These are phyloP conservation scores for Linnemannia elongata DNA, from an alignment of 192 early-diverging fungal species.

Conservation along the genomic window DNA sequence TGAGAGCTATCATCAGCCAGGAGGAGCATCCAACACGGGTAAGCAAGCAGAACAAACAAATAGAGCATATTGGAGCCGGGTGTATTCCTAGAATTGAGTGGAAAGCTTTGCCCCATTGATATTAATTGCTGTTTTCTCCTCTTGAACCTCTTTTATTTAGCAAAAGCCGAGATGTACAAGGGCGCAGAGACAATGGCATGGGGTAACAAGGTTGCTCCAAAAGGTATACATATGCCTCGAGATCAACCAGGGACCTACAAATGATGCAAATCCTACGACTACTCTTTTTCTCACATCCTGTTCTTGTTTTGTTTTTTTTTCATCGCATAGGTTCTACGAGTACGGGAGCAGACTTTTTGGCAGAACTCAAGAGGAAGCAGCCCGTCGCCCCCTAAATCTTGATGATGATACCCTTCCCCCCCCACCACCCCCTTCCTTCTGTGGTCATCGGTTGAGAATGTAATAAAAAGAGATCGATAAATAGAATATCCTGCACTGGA, in stretches of 20 bases:
- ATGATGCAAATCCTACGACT: no score
- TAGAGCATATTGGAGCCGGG: neutral
- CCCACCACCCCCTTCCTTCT: neutral
- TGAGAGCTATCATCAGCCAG: constrained; percentile 30
- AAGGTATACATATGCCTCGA: constrained; percentile 11
- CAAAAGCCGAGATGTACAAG: constrained; percentile 53
- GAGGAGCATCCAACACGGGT: constrained; percentile 16
- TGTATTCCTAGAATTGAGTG: neutral
- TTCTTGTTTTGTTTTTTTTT: neutral
- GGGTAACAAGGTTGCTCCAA: constrained; percentile 32
- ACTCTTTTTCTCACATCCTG: neutral
- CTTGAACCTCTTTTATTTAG: neutral
- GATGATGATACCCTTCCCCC: neutral
- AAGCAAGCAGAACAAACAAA: neutral
- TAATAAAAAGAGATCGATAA: constrained; percentile 2
- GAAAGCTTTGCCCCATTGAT: neutral
- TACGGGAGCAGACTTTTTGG: constrained; percentile 42
- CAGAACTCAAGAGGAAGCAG: constrained; percentile 44
- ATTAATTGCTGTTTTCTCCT: neutral
- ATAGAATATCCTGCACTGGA: neutral
- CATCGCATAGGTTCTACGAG: constrained; percentile 19
- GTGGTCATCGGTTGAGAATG: neutral
- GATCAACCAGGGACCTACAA: neutral
- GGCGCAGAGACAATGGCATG: constrained; percentile 46
- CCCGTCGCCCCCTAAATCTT: neutral